These are phyloP conservation scores for Chytriomyces hyalinus DNA, from an alignment of 192 early-diverging fungal species.

Conservation along the genomic window DNA sequence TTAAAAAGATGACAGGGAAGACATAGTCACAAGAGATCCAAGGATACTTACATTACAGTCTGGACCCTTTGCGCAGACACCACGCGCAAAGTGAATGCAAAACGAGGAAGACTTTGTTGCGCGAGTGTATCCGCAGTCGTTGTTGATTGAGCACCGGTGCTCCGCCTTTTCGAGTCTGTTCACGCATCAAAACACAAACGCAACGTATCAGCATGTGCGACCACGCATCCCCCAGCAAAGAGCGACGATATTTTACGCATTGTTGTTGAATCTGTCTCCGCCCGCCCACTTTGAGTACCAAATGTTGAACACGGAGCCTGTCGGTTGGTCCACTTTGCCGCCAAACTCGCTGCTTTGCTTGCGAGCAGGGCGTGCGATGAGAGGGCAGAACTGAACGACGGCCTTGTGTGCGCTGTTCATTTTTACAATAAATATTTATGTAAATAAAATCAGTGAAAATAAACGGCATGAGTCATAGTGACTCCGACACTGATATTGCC, in stretches of 20 bases:
- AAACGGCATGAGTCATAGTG: not conserved
- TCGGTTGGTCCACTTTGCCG: constrained; percentile 47
- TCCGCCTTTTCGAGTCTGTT: constrained; percentile 59
- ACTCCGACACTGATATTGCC: not conserved
- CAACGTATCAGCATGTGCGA: not conserved
- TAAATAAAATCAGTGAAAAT: not conserved
- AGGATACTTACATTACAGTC: constrained; percentile 48
- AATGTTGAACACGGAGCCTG: constrained; percentile 64
- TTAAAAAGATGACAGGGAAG: constrained; percentile 50
- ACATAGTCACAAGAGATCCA: constrained; percentile 55
- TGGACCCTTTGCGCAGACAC: constrained; percentile 73
- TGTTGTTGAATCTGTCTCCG: constrained; percentile 43
- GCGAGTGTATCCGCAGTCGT: constrained; percentile 74
- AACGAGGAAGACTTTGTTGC: constrained; percentile 68
- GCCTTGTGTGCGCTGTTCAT: constrained; percentile 39
- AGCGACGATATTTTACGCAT: constrained; percentile 29
- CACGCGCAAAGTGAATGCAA: constrained; percentile 84
- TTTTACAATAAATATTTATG: not conserved
- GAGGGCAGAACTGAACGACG: constrained; percentile 24
- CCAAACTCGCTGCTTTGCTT: constrained; percentile 43
- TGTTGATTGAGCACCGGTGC: constrained; percentile 64
- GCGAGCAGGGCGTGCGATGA: constrained; percentile 44
- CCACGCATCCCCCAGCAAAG: not conserved
- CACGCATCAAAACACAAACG: not conserved
- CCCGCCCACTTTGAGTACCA: constrained; percentile 70